phyloP scores from a whole-genome alignment of 768 basidiomycete species.

The Tricholoma sp. region DNA sequence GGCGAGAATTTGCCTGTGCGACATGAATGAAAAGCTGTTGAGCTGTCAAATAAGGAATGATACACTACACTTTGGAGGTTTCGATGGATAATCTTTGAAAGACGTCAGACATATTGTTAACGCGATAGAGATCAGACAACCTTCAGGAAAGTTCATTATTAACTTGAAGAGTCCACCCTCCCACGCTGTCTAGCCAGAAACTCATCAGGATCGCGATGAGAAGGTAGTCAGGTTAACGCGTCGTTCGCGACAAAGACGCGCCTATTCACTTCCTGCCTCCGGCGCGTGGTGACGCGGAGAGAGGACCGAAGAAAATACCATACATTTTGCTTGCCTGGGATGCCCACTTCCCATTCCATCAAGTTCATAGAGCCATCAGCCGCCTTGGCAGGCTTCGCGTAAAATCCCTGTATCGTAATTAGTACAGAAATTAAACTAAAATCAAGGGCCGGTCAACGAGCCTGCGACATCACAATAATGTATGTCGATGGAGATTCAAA shows the following conservation, averaged over 20 bases:
- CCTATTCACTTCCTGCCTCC: background rate
- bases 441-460: background rate
- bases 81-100: slow-evolving; percentile 87
- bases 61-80: slow-evolving; percentile 82
- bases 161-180: slow-evolving; percentile 95
- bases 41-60: background rate
- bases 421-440: background rate
- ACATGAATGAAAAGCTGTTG: background rate
- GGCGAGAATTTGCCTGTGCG: slow-evolving; percentile 90
- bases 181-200: slow-evolving; percentile 77
- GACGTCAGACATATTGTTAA: background rate
- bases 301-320: slow-evolving; percentile 26
- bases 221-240: slow-evolving; percentile 11
- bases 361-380: slow-evolving; percentile 93
- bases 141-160: slow-evolving; percentile 94
- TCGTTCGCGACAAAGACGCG: slow-evolving; percentile 3
- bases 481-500: slow-evolving; percentile 5
- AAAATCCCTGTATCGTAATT: slow-evolving; percentile 74
- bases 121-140: slow-evolving; percentile 32
- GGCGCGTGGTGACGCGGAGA: background rate
- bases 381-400: slow-evolving; percentile 87
- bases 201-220: slow-evolving; percentile 6
- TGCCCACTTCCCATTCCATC: slow-evolving; percentile 98
- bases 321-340: slow-evolving; percentile 88
- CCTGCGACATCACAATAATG: background rate